These are phyloP conservation scores for Saccharomyces paradoxus DNA, from an alignment of 805 yeast species.

Conservation along the genomic window DNA sequence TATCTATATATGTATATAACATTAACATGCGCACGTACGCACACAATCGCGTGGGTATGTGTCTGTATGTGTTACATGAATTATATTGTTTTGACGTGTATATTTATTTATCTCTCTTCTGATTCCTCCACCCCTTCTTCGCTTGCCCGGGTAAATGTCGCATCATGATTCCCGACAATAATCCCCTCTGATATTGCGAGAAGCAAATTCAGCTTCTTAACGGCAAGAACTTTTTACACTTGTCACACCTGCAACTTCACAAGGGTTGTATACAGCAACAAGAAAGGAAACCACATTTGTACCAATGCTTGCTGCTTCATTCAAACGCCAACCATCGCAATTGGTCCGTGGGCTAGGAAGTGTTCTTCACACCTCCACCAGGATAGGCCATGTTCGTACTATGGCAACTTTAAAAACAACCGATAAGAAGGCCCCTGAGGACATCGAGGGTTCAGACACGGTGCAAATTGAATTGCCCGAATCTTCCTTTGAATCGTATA, in stretches of 20 bases:
- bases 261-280: background rate
- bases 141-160: background rate
- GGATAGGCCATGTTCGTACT: background rate
- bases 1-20: conserved; percentile 2
- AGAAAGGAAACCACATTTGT: background rate
- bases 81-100: background rate
- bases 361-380: background rate
- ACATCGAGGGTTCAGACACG: conserved; percentile 18
- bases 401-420: background rate
- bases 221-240: background rate
- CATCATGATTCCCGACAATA: background rate
- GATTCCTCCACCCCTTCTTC: background rate
- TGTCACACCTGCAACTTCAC: background rate
- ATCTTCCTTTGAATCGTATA: conserved; percentile 76
- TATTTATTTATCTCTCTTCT: background rate
- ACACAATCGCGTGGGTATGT: background rate
- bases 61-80: background rate
- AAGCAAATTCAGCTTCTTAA: background rate
- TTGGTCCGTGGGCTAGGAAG: background rate
- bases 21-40: background rate
- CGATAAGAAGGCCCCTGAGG: background rate
- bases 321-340: conserved; percentile 1
- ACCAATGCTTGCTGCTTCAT: conserved; percentile 3
- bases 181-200: background rate
- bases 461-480: conserved; percentile 62